Base-by-base conservation (phyloP, 1,284 basidiomycete genomes). In the Melampsora americana region DNA sequence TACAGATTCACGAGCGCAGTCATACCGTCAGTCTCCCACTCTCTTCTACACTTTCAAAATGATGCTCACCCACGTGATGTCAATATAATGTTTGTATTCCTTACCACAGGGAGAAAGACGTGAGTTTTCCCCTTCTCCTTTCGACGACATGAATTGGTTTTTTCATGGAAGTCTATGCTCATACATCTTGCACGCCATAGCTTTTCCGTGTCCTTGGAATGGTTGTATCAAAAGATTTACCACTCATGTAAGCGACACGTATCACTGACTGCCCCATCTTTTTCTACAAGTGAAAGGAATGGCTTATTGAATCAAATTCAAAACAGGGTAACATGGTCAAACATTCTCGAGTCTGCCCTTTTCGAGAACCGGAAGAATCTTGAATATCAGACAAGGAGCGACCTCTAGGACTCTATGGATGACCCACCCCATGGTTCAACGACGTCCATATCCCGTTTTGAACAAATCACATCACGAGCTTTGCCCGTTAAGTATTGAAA, bases 191-290 rank as follows among this genome's bases (percentile, higher is more conserved):
- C 39, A 12, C 39, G 39, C 6, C 5, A 67, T 50, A 74, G 71
- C 71, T 14, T 74, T 74, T 67, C 71, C 71, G 28, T 74, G 71
- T 48, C 71, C 71, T 61, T 74, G 71, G 71, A 66, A 74, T 66
- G 71, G 71, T 48, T 74, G 71, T 16, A 62, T 74, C 42, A 74
- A 74, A 61, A 64, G 71, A 26, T 74, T 74, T 46, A 74, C 71
- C 35, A 74, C 71, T 32, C 71, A 74, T 48, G 71, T 74, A 53
- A 74, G 71, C 30, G 9, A 20, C 39, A 9, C 39, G 28, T 30
- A 64, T 32, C 5, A 30, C 11, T 39, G 2, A 62, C 32, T 35
- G 11, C 2, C 28, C 1, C 23, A 5, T 32, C 7, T 62, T 35
- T 62, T 62, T 32, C 60, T 7, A n/a, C 11, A 32, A 2, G 20